phyloP scores from a whole-genome alignment of 331 rosid genomes.

The Rosa hybrid region DNA sequence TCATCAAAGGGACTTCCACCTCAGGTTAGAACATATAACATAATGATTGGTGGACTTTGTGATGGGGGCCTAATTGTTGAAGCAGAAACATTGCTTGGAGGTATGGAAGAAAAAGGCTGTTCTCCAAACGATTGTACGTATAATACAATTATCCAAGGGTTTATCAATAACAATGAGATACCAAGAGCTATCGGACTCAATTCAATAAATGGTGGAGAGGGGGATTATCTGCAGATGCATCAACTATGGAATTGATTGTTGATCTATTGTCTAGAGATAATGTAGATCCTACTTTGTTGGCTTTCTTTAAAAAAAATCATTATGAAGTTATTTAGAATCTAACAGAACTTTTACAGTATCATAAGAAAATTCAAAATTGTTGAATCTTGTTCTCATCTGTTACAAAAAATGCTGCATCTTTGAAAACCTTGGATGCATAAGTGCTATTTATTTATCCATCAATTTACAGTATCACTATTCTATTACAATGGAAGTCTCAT shows the following conservation, averaged over 20 bases:
- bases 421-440: no score
- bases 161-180: neutral
- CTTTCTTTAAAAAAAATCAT: neutral
- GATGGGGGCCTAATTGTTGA: neutral
- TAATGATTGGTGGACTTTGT: neutral
- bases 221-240: slow-evolving; percentile 15
- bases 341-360: no score
- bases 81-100: neutral
- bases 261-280: neutral
- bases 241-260: neutral
- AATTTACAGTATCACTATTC: no score
- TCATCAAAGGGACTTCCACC: neutral
- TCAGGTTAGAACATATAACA: neutral
- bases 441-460: no score
- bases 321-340: no score
- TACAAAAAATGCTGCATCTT: no score
- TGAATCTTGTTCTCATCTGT: no score
- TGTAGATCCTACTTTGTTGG: slow-evolving; percentile 12
- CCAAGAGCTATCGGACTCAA: neutral
- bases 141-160: neutral
- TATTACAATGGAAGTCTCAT: no score
- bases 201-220: neutral
- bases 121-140: neutral
- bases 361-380: no score
- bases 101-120: neutral